Conservation (phyloP, 2,329 filamentous ascomycete genomes). For the Pseudodiploospora longispora region DNA sequence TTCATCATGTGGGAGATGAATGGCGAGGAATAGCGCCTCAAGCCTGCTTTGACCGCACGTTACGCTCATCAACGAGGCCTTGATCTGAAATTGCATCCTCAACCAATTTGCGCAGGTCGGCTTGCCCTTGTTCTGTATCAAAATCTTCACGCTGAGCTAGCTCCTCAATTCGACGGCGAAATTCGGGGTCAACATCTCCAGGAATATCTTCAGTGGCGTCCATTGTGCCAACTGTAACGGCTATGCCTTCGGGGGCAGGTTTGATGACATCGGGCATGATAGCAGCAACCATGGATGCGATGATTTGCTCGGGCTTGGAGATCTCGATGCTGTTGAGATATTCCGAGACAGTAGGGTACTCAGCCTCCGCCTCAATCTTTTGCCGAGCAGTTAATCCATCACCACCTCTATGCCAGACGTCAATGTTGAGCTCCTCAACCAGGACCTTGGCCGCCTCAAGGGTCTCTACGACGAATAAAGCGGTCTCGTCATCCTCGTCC, state of each 20-base stretch:
- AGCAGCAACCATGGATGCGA: conserved; percentile 20
- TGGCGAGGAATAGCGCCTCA: conserved; percentile 35
- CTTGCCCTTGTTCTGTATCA: conserved; percentile 70
- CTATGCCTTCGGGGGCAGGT: conserved; percentile 65
- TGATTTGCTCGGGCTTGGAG: conserved; percentile 16
- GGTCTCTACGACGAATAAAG: conserved; percentile 87
- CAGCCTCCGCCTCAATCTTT: conserved; percentile 70
- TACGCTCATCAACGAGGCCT: conserved; percentile 54
- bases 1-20: conserved; percentile 55
- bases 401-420: conserved; percentile 55
- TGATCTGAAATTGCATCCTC: conserved; percentile 69
- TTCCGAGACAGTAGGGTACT: conserved; percentile 65
- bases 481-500: conserved; percentile 89
- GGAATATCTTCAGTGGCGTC: conserved; percentile 51
- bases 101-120: conserved; percentile 68
- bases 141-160: conserved; percentile 79
- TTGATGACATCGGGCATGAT: conserved; percentile 38
- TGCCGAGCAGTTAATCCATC: conserved; percentile 76
- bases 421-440: conserved; percentile 72
- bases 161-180: conserved; percentile 80
- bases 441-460: conserved; percentile 69
- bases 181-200: conserved; percentile 67
- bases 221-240: conserved; percentile 71
- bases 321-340: conserved; percentile 48
- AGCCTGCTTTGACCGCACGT: conserved; percentile 53